A percentile compares a stretch with the other conserved stretches of the same genome.
phyloP scores from a whole-genome alignment of 768 basidiomycete genomes.

The Crucibulum laeve region DNA sequence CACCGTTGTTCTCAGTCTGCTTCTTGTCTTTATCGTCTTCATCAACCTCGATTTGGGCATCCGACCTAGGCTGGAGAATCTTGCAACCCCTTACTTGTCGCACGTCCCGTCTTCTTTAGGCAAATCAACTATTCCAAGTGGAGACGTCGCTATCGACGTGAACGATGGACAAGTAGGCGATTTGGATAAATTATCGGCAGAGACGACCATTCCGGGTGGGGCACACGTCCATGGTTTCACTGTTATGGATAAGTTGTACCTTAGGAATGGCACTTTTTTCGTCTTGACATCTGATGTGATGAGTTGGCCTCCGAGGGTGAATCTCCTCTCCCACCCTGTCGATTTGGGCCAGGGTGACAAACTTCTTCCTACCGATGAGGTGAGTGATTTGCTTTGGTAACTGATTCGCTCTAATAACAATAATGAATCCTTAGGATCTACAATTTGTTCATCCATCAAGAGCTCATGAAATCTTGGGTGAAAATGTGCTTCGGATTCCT shows the following conservation, averaged over 20 bases:
- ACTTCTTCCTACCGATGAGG: slow-evolving; percentile 24
- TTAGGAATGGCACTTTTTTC: slow-evolving; percentile 68
- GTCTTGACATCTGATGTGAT: slow-evolving; percentile 41
- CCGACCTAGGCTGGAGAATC: too few relatives aligned
- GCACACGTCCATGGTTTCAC: slow-evolving; percentile 70
- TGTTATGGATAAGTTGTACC: slow-evolving; percentile 67
- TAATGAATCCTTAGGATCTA: slow-evolving; percentile 17
- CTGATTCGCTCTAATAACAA: neutral
- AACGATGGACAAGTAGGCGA: neutral
- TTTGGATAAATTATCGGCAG: neutral
- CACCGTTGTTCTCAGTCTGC: too few relatives aligned
- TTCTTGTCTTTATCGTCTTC: too few relatives aligned
- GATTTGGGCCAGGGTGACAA: slow-evolving; percentile 10
- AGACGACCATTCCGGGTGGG: slow-evolving; percentile 23
- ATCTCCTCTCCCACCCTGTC: slow-evolving; percentile 31
- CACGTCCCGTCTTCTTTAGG: too few relatives aligned
- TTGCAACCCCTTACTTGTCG: too few relatives aligned
- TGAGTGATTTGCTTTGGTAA: slow-evolving; percentile 9
- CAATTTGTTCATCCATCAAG: slow-evolving; percentile 18
- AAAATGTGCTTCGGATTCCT: slow-evolving; percentile 14
- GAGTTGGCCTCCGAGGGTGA: slow-evolving; percentile 38
- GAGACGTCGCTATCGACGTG: too few relatives aligned
- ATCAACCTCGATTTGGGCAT: too few relatives aligned
- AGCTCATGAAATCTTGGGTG: slow-evolving; percentile 15
- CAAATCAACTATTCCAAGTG: too few relatives aligned